These are phyloP conservation scores for Gremmenia infestans DNA, from an alignment of 2,329 filamentous ascomycete species.

Conservation along the genomic window DNA sequence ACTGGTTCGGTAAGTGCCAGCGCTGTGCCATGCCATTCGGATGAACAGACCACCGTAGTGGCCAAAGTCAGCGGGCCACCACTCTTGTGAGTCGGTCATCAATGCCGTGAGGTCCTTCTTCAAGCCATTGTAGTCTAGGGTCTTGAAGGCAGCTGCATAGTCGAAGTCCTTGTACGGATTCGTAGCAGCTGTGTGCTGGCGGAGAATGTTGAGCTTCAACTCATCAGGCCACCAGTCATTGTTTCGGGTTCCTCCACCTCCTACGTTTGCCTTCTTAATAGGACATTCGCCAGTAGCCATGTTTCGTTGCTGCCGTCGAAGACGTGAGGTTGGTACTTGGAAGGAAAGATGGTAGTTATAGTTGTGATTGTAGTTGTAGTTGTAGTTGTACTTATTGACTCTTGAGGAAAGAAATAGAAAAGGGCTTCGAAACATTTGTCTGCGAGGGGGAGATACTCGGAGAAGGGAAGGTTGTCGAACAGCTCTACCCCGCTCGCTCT, in stretches of 20 bases:
- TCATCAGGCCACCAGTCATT: constrained; percentile 54
- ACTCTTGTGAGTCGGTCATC: constrained; percentile 57
- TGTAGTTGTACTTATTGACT: too few relatives aligned
- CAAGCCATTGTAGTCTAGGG: constrained; percentile 50
- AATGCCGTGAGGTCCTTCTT: constrained; percentile 52
- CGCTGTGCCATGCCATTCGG: constrained; percentile 58
- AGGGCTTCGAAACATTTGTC: too few relatives aligned
- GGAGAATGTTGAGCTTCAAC: constrained; percentile 51
- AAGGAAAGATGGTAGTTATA: too few relatives aligned
- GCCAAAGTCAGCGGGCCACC: constrained; percentile 58
- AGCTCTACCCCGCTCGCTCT: too few relatives aligned
- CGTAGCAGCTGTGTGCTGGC: constrained; percentile 48
- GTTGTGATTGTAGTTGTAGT: too few relatives aligned
- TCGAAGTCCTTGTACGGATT: constrained; percentile 51
- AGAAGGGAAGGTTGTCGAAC: too few relatives aligned
- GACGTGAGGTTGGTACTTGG: too few relatives aligned
- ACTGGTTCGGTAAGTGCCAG: constrained; percentile 54
- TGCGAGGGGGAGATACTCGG: too few relatives aligned
- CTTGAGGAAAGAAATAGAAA: too few relatives aligned
- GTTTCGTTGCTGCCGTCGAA: background rate
- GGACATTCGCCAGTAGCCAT: background rate
- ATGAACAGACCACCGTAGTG: constrained; percentile 57
- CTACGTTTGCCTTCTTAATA: background rate
- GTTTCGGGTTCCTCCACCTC: constrained; percentile 48
- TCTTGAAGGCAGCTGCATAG: constrained; percentile 54